Conservation (phyloP, 768 basidiomycete genomes). For the Ramaria rubella region DNA sequence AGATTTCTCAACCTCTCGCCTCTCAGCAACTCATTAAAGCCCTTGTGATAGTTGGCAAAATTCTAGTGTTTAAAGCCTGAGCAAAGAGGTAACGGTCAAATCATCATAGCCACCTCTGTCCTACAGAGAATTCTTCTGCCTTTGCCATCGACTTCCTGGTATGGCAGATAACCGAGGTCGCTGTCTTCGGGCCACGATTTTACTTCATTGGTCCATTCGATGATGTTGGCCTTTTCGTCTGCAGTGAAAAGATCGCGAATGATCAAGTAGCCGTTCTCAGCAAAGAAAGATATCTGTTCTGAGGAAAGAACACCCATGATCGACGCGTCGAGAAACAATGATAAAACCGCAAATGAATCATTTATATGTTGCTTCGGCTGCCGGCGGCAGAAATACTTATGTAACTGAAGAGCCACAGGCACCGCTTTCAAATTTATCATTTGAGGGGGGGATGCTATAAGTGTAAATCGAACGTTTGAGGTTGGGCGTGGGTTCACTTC, state of each 20-base stretch:
- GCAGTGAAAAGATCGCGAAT: background rate
- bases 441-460: too few species aligned
- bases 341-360: too few species aligned
- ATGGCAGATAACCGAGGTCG: slow-evolving; percentile 2
- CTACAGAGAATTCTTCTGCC: background rate
- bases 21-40: slow-evolving; percentile 1
- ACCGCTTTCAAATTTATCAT: too few species aligned
- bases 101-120: background rate
- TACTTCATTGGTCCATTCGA: slow-evolving; percentile 6
- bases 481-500: too few species aligned
- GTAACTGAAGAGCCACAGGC: too few species aligned
- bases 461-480: too few species aligned
- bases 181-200: slow-evolving; percentile 1
- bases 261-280: slow-evolving; percentile 1
- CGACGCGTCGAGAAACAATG: too few species aligned
- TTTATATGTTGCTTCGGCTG: too few species aligned
- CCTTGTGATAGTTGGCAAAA: slow-evolving; percentile 2
- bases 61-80: background rate
- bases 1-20: background rate
- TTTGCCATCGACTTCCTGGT: slow-evolving; percentile 8
- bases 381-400: too few species aligned
- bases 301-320: background rate
- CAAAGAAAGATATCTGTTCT: background rate
- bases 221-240: slow-evolving; percentile 1
- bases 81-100: too few species aligned